Evolutionary conservation across 768 basidiomycete genomes (phyloP).

Genomic region (Panellus pusillus): DNA sequence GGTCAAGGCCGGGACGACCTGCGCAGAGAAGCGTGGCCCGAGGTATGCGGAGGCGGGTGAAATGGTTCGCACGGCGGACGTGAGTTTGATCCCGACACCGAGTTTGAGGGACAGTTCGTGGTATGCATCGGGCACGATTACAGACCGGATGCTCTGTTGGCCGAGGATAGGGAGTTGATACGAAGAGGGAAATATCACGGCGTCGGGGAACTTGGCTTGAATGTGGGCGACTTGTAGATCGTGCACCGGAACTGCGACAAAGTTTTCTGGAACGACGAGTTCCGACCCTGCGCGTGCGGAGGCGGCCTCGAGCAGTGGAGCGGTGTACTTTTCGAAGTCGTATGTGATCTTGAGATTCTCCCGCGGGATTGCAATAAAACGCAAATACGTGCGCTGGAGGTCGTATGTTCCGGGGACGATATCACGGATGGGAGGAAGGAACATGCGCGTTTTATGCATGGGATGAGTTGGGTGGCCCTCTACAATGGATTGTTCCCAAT

Average conservation of each 20-base stretch:
- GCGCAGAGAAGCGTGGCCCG: conserved; percentile 54
- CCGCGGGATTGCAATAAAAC: conserved; percentile 47
- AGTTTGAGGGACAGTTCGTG: conserved; percentile 52
- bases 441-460: conserved; percentile 57
- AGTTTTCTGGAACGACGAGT: conserved; percentile 34
- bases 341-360: conserved; percentile 47
- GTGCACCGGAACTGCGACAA: conserved; percentile 51
- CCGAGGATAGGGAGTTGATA: conserved; percentile 46
- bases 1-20: conserved; percentile 49
- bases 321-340: conserved; percentile 45
- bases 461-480: conserved; percentile 64
- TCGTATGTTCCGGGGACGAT: conserved; percentile 49
- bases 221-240: conserved; percentile 55
- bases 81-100: conserved; percentile 55
- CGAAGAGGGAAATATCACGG: conserved; percentile 41
- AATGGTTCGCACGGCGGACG: conserved; percentile 58
- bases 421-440: conserved; percentile 49
- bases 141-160: conserved; percentile 61
- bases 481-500: conserved; percentile 62
- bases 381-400: conserved; percentile 47
- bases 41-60: conserved; percentile 59
- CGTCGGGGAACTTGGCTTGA: conserved; percentile 48
- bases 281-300: conserved; percentile 36
- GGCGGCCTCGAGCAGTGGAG: conserved; percentile 42
- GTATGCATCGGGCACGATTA: conserved; percentile 49